A percentile compares a stretch with the other conserved stretches of the same genome.
Conservation (phyloP, 2,329 filamentous ascomycete genomes). For the Colletotrichum plurivorum region DNA sequence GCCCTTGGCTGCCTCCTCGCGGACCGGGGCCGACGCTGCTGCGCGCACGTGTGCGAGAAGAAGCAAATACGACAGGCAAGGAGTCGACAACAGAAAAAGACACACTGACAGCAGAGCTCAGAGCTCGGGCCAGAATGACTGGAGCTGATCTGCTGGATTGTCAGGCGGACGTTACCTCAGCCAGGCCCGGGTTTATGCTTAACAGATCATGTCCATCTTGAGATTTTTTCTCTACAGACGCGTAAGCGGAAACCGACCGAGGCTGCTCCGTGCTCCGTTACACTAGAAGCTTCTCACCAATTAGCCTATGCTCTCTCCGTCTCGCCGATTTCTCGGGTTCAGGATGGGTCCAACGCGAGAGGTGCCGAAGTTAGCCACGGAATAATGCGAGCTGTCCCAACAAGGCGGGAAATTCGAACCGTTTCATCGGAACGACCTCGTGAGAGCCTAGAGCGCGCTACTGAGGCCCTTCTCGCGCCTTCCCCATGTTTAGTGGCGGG, state of each 20-base stretch:
- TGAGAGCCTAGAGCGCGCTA: constrained; percentile 1
- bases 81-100: neutral
- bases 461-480: neutral
- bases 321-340: neutral
- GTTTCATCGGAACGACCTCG: constrained; percentile 30
- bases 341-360: neutral
- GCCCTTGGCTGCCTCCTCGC: constrained; percentile 3
- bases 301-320: neutral
- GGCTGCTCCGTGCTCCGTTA: neutral
- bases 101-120: too few relatives aligned
- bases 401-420: constrained; percentile 27
- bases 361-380: constrained; percentile 1
- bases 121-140: constrained; percentile 23
- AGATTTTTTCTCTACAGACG: constrained; percentile 1
- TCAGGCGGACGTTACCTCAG: neutral
- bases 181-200: constrained; percentile 28
- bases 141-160: constrained; percentile 1
- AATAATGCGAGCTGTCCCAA: constrained; percentile 1
- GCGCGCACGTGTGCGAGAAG: neutral
- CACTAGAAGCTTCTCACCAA: constrained; percentile 8
- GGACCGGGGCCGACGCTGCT: neutral
- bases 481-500: constrained; percentile 29
- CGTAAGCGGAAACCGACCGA: constrained; percentile 31
- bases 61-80: constrained; percentile 11
- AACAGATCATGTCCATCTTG: constrained; percentile 34